Evolutionary conservation across 2,329 filamentous ascomycete genomes (phyloP).

Genomic region (Penicillium carneum): DNA sequence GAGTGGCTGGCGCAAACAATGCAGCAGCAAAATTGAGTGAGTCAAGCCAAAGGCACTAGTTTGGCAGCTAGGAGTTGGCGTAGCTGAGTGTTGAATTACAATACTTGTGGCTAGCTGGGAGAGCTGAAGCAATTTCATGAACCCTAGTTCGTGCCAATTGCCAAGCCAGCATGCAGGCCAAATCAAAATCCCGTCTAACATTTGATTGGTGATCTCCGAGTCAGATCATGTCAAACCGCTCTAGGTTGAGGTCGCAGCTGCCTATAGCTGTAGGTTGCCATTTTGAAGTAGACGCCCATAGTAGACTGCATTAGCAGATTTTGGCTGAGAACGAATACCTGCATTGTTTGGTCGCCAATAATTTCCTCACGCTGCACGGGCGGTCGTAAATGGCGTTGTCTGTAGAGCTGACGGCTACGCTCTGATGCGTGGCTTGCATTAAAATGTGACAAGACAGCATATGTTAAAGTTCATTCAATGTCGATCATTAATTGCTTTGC

Average conservation of each 20-base stretch:
- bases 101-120: background rate
- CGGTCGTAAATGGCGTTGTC: background rate
- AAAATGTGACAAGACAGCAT: background rate
- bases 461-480: background rate
- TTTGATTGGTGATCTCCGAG: background rate
- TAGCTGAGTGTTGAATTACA: background rate
- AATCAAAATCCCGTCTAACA: background rate
- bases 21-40: background rate
- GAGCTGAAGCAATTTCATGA: background rate
- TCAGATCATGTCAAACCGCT: background rate
- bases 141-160: background rate
- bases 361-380: background rate
- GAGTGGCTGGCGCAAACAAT: background rate
- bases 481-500: background rate
- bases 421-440: background rate
- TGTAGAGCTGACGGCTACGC: background rate
- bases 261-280: background rate
- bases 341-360: background rate
- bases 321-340: background rate
- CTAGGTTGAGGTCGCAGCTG: background rate
- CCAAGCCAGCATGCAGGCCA: constrained; percentile 7
- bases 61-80: background rate
- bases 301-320: background rate
- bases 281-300: background rate
- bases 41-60: background rate